phyloP scores from a whole-genome alignment of 495 filamentous ascomycete genomes.

The Podospora australis region DNA sequence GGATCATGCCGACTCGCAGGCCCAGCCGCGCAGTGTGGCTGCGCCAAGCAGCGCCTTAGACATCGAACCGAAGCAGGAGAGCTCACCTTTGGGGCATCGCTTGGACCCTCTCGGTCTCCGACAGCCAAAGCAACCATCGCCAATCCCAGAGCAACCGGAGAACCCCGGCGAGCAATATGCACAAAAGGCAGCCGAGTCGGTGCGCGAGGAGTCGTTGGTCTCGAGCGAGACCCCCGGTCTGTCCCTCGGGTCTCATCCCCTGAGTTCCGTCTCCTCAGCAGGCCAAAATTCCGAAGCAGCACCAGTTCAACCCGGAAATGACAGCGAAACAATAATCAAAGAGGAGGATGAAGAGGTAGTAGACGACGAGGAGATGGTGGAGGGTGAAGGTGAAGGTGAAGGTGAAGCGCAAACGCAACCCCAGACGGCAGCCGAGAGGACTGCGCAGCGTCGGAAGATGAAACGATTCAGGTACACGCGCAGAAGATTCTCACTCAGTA shows the following conservation, averaged over 20 bases:
- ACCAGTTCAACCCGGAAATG: constrained; percentile 28
- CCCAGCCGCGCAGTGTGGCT: constrained; percentile 37
- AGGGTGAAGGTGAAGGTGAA: constrained; percentile 40
- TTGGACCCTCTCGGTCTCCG: constrained; percentile 42
- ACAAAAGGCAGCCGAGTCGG: constrained; percentile 32
- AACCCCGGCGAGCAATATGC: constrained; percentile 32
- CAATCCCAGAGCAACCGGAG: constrained; percentile 35
- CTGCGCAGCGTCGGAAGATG: constrained; percentile 85
- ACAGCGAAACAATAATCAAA: constrained; percentile 40
- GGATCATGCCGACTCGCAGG: constrained; percentile 36
- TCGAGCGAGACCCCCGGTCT: constrained; percentile 36
- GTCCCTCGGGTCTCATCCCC: constrained; percentile 35
- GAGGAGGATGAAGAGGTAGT: constrained; percentile 51
- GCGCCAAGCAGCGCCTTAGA: constrained; percentile 30
- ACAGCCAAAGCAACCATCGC: constrained; percentile 35
- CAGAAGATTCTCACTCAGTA: background rate
- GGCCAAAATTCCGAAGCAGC: constrained; percentile 29
- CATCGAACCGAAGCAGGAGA: constrained; percentile 27
- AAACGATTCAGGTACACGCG: constrained; percentile 75
- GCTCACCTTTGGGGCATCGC: constrained; percentile 34
- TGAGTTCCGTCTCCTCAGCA: constrained; percentile 36
- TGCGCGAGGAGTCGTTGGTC: constrained; percentile 39
- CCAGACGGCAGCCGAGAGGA: constrained; percentile 62
- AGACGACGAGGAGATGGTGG: constrained; percentile 45
- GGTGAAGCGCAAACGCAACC: constrained; percentile 41